Conservation (phyloP, 2,329 filamentous ascomycete species). For the Pseudogymnoascus sp. region DNA sequence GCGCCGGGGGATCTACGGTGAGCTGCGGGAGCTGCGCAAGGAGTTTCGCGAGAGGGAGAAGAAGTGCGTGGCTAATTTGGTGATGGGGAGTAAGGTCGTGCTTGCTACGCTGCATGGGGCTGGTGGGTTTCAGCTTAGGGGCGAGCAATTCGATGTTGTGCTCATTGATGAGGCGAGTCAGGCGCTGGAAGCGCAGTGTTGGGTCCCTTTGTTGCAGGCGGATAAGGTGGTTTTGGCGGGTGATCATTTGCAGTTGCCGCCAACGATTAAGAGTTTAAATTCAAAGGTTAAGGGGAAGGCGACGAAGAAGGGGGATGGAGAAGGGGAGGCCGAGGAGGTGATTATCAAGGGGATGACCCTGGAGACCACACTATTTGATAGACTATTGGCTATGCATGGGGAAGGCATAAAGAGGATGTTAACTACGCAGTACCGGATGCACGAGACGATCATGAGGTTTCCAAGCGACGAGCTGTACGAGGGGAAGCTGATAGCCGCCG, state of each 20-base stretch:
- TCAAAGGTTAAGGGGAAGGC: slow-evolving; percentile 32
- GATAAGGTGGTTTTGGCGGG: slow-evolving; percentile 84
- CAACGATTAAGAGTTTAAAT: slow-evolving; percentile 79
- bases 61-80: slow-evolving; percentile 67
- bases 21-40: slow-evolving; percentile 75
- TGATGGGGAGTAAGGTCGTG: slow-evolving; percentile 75
- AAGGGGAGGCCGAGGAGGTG: slow-evolving; percentile 27
- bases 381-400: slow-evolving; percentile 74
- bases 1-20: slow-evolving; percentile 70
- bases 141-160: slow-evolving; percentile 82
- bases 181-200: slow-evolving; percentile 91
- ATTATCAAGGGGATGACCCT: slow-evolving; percentile 52
- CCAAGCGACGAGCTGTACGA: slow-evolving; percentile 86
- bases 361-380: slow-evolving; percentile 88
- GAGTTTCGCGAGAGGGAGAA: slow-evolving; percentile 82
- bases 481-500: slow-evolving; percentile 69
- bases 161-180: slow-evolving; percentile 96
- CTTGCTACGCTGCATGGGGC: slow-evolving; percentile 88
- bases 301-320: slow-evolving; percentile 29
- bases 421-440: slow-evolving; percentile 97
- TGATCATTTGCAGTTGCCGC: slow-evolving; percentile 88
- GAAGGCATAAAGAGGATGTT: slow-evolving; percentile 84
- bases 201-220: slow-evolving; percentile 77
- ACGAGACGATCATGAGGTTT: slow-evolving; percentile 90
- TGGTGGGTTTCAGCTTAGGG: slow-evolving; percentile 72